Conservation (phyloP, 352 stramenopile species). For the Phytophthora tentaculata region DNA sequence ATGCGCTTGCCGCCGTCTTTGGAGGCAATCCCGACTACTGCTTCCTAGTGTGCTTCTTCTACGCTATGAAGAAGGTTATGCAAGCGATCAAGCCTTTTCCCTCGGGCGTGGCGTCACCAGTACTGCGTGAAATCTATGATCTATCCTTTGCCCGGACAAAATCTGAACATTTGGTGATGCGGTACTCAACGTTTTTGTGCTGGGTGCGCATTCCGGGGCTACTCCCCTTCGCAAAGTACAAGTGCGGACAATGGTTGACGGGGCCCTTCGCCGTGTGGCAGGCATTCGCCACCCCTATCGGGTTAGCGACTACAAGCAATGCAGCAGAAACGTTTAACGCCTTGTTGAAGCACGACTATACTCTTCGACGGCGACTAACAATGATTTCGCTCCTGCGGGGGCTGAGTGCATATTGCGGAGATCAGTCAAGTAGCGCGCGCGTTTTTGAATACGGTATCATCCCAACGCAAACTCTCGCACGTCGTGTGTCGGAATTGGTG, state of each 20-base stretch:
- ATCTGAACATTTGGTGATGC: neutral
- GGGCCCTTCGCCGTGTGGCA: neutral
- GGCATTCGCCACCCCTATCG: neutral
- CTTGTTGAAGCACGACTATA: neutral
- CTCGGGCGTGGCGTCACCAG: too few relatives aligned
- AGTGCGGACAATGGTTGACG: neutral
- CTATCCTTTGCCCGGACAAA: neutral
- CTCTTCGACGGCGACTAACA: neutral
- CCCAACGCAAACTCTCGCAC: too few relatives aligned
- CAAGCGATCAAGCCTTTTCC: neutral
- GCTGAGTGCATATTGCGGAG: neutral
- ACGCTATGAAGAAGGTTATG: neutral
- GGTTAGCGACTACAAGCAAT: neutral
- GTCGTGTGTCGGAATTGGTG: too few relatives aligned
- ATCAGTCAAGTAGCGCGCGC: neutral
- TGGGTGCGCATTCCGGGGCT: neutral
- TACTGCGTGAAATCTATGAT: neutral
- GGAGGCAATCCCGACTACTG: neutral
- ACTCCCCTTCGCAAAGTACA: neutral
- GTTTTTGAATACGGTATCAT: neutral
- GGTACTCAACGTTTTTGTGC: neutral
- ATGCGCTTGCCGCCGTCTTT: neutral
- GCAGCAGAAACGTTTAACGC: neutral
- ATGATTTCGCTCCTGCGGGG: neutral
- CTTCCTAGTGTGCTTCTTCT: neutral